Evolutionary conservation across 2,329 filamentous ascomycete genomes (phyloP), one percentile per base, ranked within the genome.

Genomic region (Stachybotrys chlorohalonatus): DNA sequence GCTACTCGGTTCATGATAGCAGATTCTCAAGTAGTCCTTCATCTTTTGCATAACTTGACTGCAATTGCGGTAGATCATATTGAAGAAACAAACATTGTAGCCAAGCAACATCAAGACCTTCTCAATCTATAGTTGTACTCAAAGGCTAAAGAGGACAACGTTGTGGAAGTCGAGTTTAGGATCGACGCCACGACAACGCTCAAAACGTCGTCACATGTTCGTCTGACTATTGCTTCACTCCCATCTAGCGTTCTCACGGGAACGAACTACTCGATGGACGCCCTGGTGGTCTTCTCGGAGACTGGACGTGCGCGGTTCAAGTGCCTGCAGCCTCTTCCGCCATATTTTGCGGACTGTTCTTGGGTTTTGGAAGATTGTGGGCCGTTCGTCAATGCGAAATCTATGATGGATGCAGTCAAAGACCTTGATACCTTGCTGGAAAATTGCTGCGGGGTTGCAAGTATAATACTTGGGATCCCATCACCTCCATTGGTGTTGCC

Each of bases 21-120:
- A 24, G 59, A 57, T 2, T 64, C 66, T 2, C 54, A 55, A 6
- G 54, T 66, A 6, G 56, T 65, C 7, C 56, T 56, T 1, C 63
- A 69, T 55, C 67, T 73, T 46, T 58, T 70, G 2, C 61, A 60
- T 7, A 70, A 67, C 47, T 46, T 69, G 8, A 66, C 67, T 39
- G 69, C 66, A 1, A 69, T 74, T 42, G 70, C 70, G 1, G 30
- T 74, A 7, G 70, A 75, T 52, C 71, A 74, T 53, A 64, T 74
- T 13, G 68, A 70, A 24, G 69, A 73, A 56, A 66, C 66, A 2
- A 2, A 47, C 0, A 56, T 58, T 0, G 52, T 31, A 7, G 47
- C 45, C 1, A 54, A 48, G 11, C 47, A 16, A 1, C n/a, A 13
- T 1, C 52, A 36, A 3, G 52, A 53, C 0, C 52, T 59, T 31